Conservation (phyloP, 352 stramenopile genomes). For the Globisporangium sylvaticum region DNA sequence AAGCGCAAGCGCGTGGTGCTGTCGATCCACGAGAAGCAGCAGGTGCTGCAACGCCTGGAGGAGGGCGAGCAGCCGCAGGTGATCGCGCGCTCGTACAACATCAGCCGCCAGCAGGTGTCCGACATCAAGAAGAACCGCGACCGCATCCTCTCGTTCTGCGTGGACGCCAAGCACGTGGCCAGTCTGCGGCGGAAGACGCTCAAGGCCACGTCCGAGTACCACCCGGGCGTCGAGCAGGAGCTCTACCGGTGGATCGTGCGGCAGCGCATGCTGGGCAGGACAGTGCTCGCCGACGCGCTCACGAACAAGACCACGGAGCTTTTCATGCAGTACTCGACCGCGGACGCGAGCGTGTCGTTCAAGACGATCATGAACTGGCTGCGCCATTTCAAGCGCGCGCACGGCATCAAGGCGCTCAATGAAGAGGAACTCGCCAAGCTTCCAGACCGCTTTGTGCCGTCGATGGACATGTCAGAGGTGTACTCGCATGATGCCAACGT, state of each 20-base stretch:
- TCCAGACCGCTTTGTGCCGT: slow-evolving; percentile 48
- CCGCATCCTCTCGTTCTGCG: slow-evolving; percentile 70
- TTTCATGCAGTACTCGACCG: slow-evolving; percentile 61
- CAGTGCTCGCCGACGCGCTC: slow-evolving; percentile 46
- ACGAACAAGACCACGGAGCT: slow-evolving; percentile 54
- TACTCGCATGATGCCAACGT: neutral
- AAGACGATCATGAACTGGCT: slow-evolving; percentile 56
- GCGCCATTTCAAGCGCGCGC: slow-evolving; percentile 61
- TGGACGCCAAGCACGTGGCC: slow-evolving; percentile 69
- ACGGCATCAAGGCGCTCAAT: slow-evolving; percentile 50
- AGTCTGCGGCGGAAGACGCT: slow-evolving; percentile 76
- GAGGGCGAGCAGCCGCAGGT: slow-evolving; percentile 56
- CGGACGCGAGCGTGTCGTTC: slow-evolving; percentile 33
- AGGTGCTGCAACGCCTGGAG: slow-evolving; percentile 72
- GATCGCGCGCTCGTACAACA: slow-evolving; percentile 60
- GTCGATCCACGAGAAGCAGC: slow-evolving; percentile 82
- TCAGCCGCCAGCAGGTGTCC: slow-evolving; percentile 78
- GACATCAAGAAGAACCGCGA: slow-evolving; percentile 87
- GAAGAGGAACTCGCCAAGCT: slow-evolving; percentile 50
- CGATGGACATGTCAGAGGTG: slow-evolving; percentile 45
- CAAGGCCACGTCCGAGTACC: slow-evolving; percentile 57
- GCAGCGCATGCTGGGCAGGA: slow-evolving; percentile 44
- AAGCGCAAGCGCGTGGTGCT: slow-evolving; percentile 85
- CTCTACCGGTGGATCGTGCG: slow-evolving; percentile 83
- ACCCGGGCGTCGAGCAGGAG: slow-evolving; percentile 76